Conservation (phyloP, 768 basidiomycete species). For the Kwoniella heveanensis region DNA sequence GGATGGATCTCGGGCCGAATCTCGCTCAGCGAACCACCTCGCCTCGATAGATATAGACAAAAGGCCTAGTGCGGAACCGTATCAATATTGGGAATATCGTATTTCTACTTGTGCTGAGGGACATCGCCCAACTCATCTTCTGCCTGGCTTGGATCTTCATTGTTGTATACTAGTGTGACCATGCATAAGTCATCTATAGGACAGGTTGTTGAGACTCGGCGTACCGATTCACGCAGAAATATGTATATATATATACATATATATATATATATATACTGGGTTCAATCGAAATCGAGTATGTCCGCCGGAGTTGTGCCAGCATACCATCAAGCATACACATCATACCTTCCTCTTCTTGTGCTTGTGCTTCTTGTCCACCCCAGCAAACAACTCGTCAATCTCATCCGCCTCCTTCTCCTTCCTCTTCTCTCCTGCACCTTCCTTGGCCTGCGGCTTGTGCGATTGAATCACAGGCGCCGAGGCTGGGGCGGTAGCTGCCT, state of each 20-base stretch:
- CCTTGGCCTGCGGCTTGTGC: background rate
- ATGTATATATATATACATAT: too few species aligned
- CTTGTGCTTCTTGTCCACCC: conserved; percentile 38
- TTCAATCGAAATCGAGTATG: too few species aligned
- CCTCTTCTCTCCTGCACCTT: conserved; percentile 27
- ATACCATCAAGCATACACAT: background rate
- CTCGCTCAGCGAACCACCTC: too few species aligned
- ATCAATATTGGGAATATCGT: too few species aligned
- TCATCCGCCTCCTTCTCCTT: conserved; percentile 45
- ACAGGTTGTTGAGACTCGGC: too few species aligned
- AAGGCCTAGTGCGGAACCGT: too few species aligned
- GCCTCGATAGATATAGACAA: too few species aligned
- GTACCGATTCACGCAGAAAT: too few species aligned
- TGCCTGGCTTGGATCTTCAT: background rate
- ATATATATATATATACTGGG: too few species aligned
- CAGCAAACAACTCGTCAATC: conserved; percentile 51
- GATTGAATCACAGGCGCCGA: background rate
- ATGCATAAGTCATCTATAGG: background rate
- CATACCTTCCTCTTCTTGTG: conserved; percentile 19
- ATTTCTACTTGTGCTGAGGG: too few species aligned
- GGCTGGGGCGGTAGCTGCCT: conserved; percentile 10
- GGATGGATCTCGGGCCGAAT: too few species aligned
- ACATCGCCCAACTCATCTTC: background rate
- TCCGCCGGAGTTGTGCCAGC: too few species aligned
- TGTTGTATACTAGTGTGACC: conserved; percentile 13